These are phyloP conservation scores for Scheffersomyces amazonensis DNA, from an alignment of 805 yeast genomes.

Conservation along the genomic window DNA sequence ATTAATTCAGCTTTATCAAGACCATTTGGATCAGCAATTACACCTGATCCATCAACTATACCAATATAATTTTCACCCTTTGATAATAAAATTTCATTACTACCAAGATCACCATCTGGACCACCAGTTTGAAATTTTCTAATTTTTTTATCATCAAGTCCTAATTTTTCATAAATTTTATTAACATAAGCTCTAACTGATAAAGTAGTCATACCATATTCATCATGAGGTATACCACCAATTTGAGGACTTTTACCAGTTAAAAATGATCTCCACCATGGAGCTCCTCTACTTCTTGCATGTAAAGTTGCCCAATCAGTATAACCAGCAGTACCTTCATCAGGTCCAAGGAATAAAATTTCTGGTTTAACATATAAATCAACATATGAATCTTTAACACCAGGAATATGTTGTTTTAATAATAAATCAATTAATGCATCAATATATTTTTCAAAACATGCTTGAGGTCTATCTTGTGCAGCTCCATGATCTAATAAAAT, in stretches of 20 bases:
- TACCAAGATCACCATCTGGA: slow-evolving; percentile 97
- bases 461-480: slow-evolving; percentile 75
- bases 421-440: slow-evolving; percentile 87
- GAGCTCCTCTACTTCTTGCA: slow-evolving; percentile 88
- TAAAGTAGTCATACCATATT: slow-evolving; percentile 95
- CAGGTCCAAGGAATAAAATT: slow-evolving; percentile 97
- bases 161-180: slow-evolving; percentile 77
- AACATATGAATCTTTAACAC: slow-evolving; percentile 77
- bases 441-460: slow-evolving; percentile 88
- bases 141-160: slow-evolving; percentile 55
- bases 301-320: slow-evolving; percentile 98
- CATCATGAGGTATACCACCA: slow-evolving; percentile 99
- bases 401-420: slow-evolving; percentile 62
- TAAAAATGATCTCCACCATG: slow-evolving; percentile 98
- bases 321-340: slow-evolving; percentile 94
- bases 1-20: slow-evolving; percentile 74
- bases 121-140: slow-evolving; percentile 96
- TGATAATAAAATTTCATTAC: slow-evolving; percentile 89
- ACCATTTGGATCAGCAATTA: slow-evolving; percentile 87
- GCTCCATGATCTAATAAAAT: slow-evolving; percentile 76
- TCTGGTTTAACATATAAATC: slow-evolving; percentile 83
- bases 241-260: slow-evolving; percentile 90
- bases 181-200: slow-evolving; percentile 91
- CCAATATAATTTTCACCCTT: slow-evolving; percentile 82
- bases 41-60: slow-evolving; percentile 95